These are phyloP conservation scores for Graphilbum ipis-grandicollis DNA, from an alignment of 2,329 filamentous ascomycete species.

Conservation along the genomic window DNA sequence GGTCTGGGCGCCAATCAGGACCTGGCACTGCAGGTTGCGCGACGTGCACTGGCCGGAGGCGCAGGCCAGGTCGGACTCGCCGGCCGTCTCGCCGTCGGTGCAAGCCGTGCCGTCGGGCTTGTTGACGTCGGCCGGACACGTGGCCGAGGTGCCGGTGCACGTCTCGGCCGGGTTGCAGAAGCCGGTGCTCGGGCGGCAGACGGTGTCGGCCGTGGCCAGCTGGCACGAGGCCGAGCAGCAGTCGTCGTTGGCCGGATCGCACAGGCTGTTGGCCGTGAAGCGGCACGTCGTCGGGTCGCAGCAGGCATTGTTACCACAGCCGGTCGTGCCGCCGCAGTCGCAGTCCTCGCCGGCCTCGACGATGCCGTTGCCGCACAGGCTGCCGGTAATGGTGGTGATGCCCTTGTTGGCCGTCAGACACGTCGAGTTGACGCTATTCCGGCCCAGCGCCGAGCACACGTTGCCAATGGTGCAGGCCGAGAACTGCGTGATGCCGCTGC, in stretches of 20 bases:
- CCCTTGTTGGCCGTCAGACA: conserved; percentile 80
- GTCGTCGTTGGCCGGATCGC: conserved; percentile 67
- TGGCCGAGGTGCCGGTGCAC: conserved; percentile 54
- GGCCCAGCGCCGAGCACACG: conserved; percentile 71
- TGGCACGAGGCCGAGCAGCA: conserved; percentile 56
- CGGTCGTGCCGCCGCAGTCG: conserved; percentile 67
- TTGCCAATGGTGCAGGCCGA: conserved; percentile 85
- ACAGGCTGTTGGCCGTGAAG: conserved; percentile 59
- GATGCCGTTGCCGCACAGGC: conserved; percentile 90
- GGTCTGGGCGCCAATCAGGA: conserved; percentile 59
- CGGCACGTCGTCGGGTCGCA: conserved; percentile 78
- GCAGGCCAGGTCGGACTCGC: conserved; percentile 49
- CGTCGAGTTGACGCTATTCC: conserved; percentile 54
- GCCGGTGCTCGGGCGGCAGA: conserved; percentile 69
- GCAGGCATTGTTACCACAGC: conserved; percentile 61
- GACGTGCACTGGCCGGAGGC: conserved; percentile 91
- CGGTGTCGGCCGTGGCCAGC: conserved; percentile 45
- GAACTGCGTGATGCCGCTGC: conserved; percentile 55
- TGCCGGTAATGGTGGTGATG: conserved; percentile 63
- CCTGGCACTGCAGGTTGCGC: conserved; percentile 75
- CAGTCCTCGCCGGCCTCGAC: conserved; percentile 90
- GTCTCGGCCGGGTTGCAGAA: conserved; percentile 72
- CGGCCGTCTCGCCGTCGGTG: conserved; percentile 30
- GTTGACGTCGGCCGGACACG: conserved; percentile 58
- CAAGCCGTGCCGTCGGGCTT: conserved; percentile 55